Percentiles rank a stretch among this genome's conserved stretches.
These are phyloP conservation scores for Candida ipomoeae DNA, from an alignment of 805 yeast species.

Conservation along the genomic window DNA sequence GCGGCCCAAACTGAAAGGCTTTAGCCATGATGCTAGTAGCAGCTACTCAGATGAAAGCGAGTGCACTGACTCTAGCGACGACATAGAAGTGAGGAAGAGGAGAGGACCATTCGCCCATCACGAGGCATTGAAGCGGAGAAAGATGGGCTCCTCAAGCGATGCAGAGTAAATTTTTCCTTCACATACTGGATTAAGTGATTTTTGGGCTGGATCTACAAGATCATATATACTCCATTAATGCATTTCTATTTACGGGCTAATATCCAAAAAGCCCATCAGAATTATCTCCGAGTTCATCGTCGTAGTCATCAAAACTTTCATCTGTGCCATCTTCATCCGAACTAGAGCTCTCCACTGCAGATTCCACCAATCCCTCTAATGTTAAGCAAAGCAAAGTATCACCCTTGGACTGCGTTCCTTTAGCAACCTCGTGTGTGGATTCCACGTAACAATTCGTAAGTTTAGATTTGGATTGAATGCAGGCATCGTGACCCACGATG, in stretches of 20 bases:
- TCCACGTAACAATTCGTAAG: conserved; percentile 84
- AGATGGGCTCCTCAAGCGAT: conserved; percentile 3
- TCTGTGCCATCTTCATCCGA: conserved; percentile 43
- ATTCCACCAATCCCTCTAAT: conserved; percentile 38
- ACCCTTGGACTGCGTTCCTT: conserved; percentile 53
- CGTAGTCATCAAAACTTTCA: conserved; percentile 35
- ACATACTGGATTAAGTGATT: not conserved
- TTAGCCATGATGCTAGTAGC: conserved; percentile 7
- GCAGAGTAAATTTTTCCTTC: not conserved
- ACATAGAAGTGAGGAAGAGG: conserved; percentile 7
- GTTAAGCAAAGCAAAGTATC: conserved; percentile 49
- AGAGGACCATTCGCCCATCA: conserved; percentile 4
- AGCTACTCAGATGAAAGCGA: conserved; percentile 21
- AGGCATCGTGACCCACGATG: conserved; percentile 68
- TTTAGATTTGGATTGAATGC: conserved; percentile 59
- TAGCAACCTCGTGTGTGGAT: conserved; percentile 64
- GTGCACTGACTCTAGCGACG: conserved; percentile 14
- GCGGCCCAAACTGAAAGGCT: conserved; percentile 6
- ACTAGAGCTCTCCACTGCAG: conserved; percentile 27
- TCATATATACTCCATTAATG: conserved; percentile 6
- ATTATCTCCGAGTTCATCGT: conserved; percentile 56
- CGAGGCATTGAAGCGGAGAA: conserved; percentile 7
- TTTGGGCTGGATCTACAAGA: conserved; percentile 4
- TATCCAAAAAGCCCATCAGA: conserved; percentile 48
- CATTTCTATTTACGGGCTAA: conserved; percentile 15